These are phyloP conservation scores for Epithemia pelagica DNA, from an alignment of 108 stramenopile genomes.

Conservation along the genomic window DNA sequence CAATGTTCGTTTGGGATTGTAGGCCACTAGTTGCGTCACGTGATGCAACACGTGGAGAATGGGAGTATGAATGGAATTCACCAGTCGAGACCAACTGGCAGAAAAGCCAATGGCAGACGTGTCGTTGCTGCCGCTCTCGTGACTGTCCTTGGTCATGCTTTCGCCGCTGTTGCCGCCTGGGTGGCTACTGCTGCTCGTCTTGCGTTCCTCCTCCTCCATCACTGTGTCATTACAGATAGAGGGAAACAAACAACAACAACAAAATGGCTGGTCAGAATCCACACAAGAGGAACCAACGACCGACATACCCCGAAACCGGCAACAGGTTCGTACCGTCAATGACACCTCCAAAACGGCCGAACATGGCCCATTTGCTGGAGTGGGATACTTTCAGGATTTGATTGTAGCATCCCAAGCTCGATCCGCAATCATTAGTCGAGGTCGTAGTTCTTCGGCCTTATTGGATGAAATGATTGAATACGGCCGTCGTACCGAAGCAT, in stretches of 20 bases:
- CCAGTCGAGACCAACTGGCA: neutral
- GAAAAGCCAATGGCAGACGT: neutral
- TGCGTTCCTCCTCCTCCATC: too few relatives aligned
- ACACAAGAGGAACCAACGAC: too few relatives aligned
- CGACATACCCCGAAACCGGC: too few relatives aligned
- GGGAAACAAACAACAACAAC: too few relatives aligned
- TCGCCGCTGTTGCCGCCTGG: neutral
- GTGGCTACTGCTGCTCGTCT: too few relatives aligned
- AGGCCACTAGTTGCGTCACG: constrained; percentile 1
- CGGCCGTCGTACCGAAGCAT: neutral
- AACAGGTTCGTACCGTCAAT: too few relatives aligned
- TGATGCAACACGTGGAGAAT: neutral
- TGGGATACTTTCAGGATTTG: constrained; percentile 20
- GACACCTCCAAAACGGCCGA: neutral
- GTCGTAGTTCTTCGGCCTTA: neutral
- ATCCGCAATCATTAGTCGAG: neutral
- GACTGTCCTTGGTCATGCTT: neutral
- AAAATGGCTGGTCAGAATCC: too few relatives aligned
- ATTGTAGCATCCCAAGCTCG: neutral
- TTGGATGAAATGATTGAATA: neutral
- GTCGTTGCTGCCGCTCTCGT: neutral
- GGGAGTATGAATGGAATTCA: neutral
- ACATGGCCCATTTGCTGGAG: constrained; percentile 18
- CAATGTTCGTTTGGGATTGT: constrained; percentile 9
- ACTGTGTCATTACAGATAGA: too few relatives aligned